A percentile compares a stretch with the other conserved stretches of the same genome.
These are phyloP conservation scores for Phaeosphaeriaceae sp. DNA, from an alignment of 2,329 filamentous ascomycete genomes.

Conservation along the genomic window DNA sequence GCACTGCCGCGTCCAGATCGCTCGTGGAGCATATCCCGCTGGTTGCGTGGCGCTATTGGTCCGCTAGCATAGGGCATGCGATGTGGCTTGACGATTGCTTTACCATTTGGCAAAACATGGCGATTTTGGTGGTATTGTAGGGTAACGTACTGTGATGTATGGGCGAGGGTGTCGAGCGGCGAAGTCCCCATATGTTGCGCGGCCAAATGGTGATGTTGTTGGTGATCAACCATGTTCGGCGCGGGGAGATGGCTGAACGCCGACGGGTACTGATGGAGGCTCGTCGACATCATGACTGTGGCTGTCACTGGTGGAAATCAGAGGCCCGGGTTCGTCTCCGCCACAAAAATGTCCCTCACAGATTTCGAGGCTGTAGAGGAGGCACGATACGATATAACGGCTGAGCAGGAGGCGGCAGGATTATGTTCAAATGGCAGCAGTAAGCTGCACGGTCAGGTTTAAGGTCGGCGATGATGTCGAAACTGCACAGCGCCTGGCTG, in stretches of 20 bases:
- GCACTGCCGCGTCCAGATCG: slow-evolving; percentile 42
- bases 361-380: slow-evolving; percentile 23
- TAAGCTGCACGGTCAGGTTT: slow-evolving; percentile 9
- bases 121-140: slow-evolving; percentile 60
- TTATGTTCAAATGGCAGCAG: slow-evolving; percentile 11
- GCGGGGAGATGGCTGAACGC: slow-evolving; percentile 55
- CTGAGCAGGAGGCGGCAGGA: neutral
- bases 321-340: slow-evolving; percentile 39
- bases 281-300: slow-evolving; percentile 48
- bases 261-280: slow-evolving; percentile 47
- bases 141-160: slow-evolving; percentile 72
- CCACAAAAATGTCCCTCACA: slow-evolving; percentile 34
- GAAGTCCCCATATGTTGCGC: slow-evolving; percentile 40
- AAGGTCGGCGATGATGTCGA: slow-evolving; percentile 12
- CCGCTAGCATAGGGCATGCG: slow-evolving; percentile 47
- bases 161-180: slow-evolving; percentile 71
- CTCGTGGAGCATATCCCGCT: slow-evolving; percentile 49
- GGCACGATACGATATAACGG: slow-evolving; percentile 4
- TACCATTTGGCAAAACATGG: slow-evolving; percentile 44
- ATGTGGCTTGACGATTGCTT: slow-evolving; percentile 47
- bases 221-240: slow-evolving; percentile 62
- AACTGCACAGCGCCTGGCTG: slow-evolving; percentile 36
- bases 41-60: slow-evolving; percentile 44
- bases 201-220: slow-evolving; percentile 57
- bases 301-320: slow-evolving; percentile 12